Base-by-base conservation (phyloP, 179 eudicot species). In the Nepenthes alata region DNA sequence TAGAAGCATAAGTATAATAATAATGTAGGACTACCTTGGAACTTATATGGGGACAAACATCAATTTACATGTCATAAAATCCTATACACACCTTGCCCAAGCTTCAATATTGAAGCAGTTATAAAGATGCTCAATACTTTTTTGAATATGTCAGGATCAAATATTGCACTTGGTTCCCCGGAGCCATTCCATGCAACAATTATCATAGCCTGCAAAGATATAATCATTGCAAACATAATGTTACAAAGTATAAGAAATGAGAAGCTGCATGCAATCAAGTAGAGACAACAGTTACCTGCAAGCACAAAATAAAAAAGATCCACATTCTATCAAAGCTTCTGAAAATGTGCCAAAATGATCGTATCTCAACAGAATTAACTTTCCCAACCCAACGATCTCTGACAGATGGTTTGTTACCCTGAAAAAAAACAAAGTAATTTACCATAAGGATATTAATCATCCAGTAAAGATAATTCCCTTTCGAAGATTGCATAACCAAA, bases 301-400 rank as follows among this genome's bases (percentile, higher is more conserved):
- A 74, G 71, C 95, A 84, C 75, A 94, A 72, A 62, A 91, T 81
- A 57, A 88, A 84, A 67, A 94, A 94, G 72, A 87, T 82, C 99
- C 99, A 94, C 97, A 94, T 81, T 70, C 99, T 77, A 67, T 94
- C 97, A 65, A 91, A 94, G 84, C 99, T 94, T 81, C 99, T 85
- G 68, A 94, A 94, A 58, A 94, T 76, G 70, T 94, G 99, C 88
- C 87, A 85, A 79, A 74, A 94, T 2, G 99, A 73, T 37, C 99
- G 89, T 58, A 94, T 91, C 80, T 94, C 99, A 62, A 94, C 97
- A 70, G 88, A 94, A 74, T 91, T 89, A 59, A 87, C 99, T 83
- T 94, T 94, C 45, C 97, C 99, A 64, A 88, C 80, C 96, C 99
- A 86, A 39, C 80, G 76, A 77, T 84, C 89, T 37, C 66, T 68